phyloP scores from a whole-genome alignment of 179 eudicot species.

The Beta macrorhiza region DNA sequence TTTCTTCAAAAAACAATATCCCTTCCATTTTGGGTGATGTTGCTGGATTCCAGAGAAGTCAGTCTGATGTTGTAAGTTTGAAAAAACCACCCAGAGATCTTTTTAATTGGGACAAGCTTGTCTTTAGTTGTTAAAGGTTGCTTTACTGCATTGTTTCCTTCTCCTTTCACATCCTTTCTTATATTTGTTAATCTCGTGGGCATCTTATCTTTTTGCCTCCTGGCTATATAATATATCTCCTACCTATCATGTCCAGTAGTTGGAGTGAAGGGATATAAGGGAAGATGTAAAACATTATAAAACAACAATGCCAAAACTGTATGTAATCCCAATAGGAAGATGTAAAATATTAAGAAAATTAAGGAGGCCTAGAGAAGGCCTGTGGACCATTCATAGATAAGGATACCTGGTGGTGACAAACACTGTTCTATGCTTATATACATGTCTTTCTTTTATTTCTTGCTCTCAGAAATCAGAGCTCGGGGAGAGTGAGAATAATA shows the following conservation, averaged over 20 bases:
- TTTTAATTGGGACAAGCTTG: not conserved
- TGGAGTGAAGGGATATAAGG: not conserved
- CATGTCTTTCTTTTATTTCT: not conserved
- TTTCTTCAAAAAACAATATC: constrained; percentile 79
- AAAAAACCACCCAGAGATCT: not conserved
- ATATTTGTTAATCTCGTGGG: not conserved
- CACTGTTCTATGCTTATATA: not conserved
- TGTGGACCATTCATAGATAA: not conserved
- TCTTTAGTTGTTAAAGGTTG: not conserved
- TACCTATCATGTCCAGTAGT: not conserved
- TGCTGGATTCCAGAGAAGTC: constrained; percentile 53
- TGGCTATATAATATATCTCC: not conserved
- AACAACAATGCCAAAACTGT: too few species aligned
- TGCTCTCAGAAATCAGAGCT: constrained; percentile 65
- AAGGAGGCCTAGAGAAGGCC: not conserved
- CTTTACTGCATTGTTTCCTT: not conserved
- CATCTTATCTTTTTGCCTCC: too few species aligned
- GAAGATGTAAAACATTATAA: not conserved
- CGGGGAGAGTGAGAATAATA: constrained; percentile 48
- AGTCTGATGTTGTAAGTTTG: constrained; percentile 71
- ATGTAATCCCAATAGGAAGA: too few species aligned
- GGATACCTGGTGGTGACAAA: not conserved
- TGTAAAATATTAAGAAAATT: not conserved
- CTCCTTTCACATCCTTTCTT: not conserved
- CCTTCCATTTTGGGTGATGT: constrained; percentile 55